These are phyloP conservation scores for Rhizopus delemar DNA, from an alignment of 371 early-diverging fungal species.

Conservation along the genomic window DNA sequence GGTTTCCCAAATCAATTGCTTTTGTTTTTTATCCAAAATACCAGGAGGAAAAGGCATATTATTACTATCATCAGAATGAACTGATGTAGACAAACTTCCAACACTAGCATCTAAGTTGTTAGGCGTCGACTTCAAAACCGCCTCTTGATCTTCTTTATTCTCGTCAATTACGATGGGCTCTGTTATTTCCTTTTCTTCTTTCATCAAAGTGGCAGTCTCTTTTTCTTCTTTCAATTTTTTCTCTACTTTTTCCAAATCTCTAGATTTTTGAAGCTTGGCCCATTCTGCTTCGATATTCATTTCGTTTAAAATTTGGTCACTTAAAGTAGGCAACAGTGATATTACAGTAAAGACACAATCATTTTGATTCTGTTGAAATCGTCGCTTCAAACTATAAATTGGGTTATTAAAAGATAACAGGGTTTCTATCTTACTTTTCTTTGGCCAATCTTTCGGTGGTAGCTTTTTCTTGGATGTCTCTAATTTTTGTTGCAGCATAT, in stretches of 20 bases:
- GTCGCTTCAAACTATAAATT: constrained; percentile 67
- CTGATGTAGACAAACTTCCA: constrained; percentile 26
- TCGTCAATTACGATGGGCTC: constrained; percentile 8
- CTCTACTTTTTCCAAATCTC: constrained; percentile 40
- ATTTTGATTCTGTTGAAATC: constrained; percentile 92
- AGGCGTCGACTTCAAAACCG: too few species aligned
- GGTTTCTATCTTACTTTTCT: constrained; percentile 66
- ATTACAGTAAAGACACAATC: constrained; percentile 86
- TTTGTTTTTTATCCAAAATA: constrained; percentile 55
- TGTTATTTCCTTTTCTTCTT: constrained; percentile 14
- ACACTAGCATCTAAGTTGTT: constrained; percentile 30
- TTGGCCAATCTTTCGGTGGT: constrained; percentile 66
- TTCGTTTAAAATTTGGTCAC: constrained; percentile 72
- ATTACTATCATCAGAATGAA: constrained; percentile 13
- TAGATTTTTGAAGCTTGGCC: constrained; percentile 64
- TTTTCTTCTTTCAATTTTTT: constrained; percentile 25
- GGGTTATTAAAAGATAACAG: background rate
- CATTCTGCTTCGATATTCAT: constrained; percentile 81
- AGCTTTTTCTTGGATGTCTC: constrained; percentile 69
- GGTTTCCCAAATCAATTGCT: constrained; percentile 84
- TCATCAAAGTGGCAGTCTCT: constrained; percentile 18
- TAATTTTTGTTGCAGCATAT: constrained; percentile 71
- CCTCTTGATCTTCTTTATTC: constrained; percentile 8
- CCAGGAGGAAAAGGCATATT: constrained; percentile 22
- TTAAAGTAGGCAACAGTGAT: constrained; percentile 74